Base-by-base conservation (phyloP, 192 early-diverging fungal genomes). In the Coemansia sp. region DNA sequence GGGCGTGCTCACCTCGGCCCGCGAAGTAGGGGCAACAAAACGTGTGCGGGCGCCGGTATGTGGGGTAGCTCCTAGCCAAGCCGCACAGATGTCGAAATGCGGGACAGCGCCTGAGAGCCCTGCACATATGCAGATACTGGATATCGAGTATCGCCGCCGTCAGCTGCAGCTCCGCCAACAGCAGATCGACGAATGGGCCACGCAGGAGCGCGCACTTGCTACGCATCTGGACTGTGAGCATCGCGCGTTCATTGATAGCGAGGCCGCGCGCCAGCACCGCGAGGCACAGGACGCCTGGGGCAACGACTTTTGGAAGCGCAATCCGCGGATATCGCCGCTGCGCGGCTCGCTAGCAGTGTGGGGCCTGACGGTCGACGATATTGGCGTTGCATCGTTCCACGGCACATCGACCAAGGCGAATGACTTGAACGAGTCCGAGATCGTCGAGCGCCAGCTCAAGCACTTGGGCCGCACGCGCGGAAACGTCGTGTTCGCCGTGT, bases 321-420 rank as follows among this genome's bases (percentile, higher is more conserved):
- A 95, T 60, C 69, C 91, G 14, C 58, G 72, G 44, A 95, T 97
- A 59, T 80, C 93, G 31, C 91, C 95, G 48, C 72, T 97, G 51
- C 89, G 93, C 49, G 95, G 92, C 59, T 87, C 89, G 11, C 80
- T 97, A 27, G 91, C 93, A 16, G 85, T 85, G 5, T 97, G 86
- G 76, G 93, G 92, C 32, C 77, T 97, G 60, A 92, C 88, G 16
- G 82, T 95, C 47, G 92, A 97, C 73, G 95, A 97, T 74, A 92
- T 97, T 71, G 88, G 89, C 50, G 86, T 94, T 23, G 90, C 91
- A 6, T 95, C 95, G 21, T 93, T 98, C 92, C 95, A 97, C 78
- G 93, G 95, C 58, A 97, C 95, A 18, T 89, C 89, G 21, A 97
- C 95, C 70, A 91, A 91, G 77, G 95, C 95, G 42, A 97, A 97